A percentile compares a stretch with the other conserved stretches of the same genome.
These are phyloP conservation scores for Microthyrium microscopicum DNA, from an alignment of 2,329 filamentous ascomycete species.

Conservation along the genomic window DNA sequence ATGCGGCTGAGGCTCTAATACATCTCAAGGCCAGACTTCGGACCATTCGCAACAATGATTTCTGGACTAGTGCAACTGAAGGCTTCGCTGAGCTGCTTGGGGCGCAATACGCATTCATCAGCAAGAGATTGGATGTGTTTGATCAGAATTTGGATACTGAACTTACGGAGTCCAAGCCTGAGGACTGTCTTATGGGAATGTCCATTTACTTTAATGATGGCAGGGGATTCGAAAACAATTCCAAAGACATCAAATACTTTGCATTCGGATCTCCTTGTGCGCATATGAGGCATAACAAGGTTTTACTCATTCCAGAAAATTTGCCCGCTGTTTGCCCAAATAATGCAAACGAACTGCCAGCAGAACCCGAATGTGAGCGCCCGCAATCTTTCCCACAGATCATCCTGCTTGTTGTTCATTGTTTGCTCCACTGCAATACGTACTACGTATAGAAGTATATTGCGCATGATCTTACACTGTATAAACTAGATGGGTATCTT, in stretches of 20 bases:
- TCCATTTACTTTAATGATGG: slow-evolving; percentile 52
- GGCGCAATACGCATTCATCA: slow-evolving; percentile 52
- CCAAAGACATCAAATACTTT: slow-evolving; percentile 46
- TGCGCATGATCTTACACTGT: too few relatives aligned
- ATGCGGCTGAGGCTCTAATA: slow-evolving; percentile 43
- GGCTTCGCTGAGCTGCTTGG: slow-evolving; percentile 45
- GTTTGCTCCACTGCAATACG: too few relatives aligned
- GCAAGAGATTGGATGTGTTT: slow-evolving; percentile 44
- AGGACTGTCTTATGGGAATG: slow-evolving; percentile 46
- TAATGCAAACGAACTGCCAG: slow-evolving; percentile 43
- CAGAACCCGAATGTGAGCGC: too few relatives aligned
- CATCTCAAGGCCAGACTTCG: slow-evolving; percentile 40
- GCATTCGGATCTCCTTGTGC: slow-evolving; percentile 48
- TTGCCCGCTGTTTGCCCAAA: slow-evolving; percentile 41
- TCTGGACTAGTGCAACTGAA: slow-evolving; percentile 48
- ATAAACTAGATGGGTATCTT: too few relatives aligned
- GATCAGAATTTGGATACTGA: slow-evolving; percentile 42
- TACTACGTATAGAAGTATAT: too few relatives aligned
- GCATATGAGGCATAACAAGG: slow-evolving; percentile 56
- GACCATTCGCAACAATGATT: slow-evolving; percentile 37
- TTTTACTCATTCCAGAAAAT: slow-evolving; percentile 48
- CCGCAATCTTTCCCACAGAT: too few relatives aligned
- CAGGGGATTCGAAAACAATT: slow-evolving; percentile 32
- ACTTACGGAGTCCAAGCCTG: slow-evolving; percentile 43
- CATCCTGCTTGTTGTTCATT: too few relatives aligned